Conservation (phyloP, 768 basidiomycete genomes). For the Xerocomellus intermedius region DNA sequence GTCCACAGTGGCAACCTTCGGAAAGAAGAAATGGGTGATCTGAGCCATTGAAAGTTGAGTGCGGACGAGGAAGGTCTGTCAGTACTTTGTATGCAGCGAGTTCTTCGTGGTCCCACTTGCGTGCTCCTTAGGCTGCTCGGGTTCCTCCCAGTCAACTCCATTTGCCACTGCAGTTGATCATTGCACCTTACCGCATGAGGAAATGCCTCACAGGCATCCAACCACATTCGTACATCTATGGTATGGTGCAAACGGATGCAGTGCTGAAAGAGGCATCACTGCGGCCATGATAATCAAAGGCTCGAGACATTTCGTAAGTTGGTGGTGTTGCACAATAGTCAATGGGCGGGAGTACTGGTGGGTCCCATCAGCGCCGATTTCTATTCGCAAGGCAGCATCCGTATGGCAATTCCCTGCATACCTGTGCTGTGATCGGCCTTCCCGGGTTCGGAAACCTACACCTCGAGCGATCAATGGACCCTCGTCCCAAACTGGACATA, state of each 20-base stretch:
- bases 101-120: no score
- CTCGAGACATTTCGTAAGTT: neutral
- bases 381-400: neutral
- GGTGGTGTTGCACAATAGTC: neutral
- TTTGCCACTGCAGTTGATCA: neutral
- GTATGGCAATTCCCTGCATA: neutral
- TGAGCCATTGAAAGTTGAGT: neutral
- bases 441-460: neutral
- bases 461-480: neutral
- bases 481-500: neutral
- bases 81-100: no score
- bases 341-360: neutral
- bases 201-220: neutral
- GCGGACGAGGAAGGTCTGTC: neutral
- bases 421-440: neutral
- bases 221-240: neutral
- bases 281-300: neutral
- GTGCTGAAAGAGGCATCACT: neutral
- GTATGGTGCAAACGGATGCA: neutral
- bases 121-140: neutral
- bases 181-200: neutral
- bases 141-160: neutral
- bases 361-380: constrained; percentile 2
- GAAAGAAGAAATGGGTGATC: neutral
- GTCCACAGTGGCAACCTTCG: neutral